These are phyloP conservation scores for Centaurea solstitialis DNA, from an alignment of 129 eudicot species.

Conservation along the genomic window DNA sequence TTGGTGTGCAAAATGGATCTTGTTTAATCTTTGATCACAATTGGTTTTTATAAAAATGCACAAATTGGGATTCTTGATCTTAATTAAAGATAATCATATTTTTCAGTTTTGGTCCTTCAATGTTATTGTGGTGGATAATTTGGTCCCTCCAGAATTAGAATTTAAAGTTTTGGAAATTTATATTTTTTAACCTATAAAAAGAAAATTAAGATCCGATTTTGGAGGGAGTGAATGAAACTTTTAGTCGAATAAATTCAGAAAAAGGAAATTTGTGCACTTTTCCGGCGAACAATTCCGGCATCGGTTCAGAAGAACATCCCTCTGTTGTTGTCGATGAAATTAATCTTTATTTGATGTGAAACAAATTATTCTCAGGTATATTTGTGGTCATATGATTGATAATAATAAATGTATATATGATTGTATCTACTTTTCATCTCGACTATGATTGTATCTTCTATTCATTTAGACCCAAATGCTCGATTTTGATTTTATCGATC, in stretches of 20 bases:
- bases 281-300: too few species aligned
- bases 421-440: too few species aligned
- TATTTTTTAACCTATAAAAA: not conserved
- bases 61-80: not conserved
- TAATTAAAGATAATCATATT: not conserved
- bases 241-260: too few species aligned
- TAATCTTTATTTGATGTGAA: not conserved
- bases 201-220: not conserved
- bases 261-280: not conserved
- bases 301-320: not conserved
- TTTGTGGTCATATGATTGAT: not conserved
- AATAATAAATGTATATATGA: not conserved
- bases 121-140: not conserved
- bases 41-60: not conserved
- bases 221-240: not conserved
- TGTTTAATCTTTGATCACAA: not conserved
- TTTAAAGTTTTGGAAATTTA: not conserved
- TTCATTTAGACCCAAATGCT: too few species aligned
- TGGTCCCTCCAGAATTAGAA: not conserved
- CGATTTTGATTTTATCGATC: too few species aligned
- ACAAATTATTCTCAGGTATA: not conserved
- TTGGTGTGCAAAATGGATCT: constrained; percentile 14
- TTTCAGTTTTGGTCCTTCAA: not conserved
- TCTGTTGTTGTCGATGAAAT: not conserved
- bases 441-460: too few species aligned